Conservation (phyloP, 176 grass and related monocot species). For the Bothriochloa decipiens region DNA sequence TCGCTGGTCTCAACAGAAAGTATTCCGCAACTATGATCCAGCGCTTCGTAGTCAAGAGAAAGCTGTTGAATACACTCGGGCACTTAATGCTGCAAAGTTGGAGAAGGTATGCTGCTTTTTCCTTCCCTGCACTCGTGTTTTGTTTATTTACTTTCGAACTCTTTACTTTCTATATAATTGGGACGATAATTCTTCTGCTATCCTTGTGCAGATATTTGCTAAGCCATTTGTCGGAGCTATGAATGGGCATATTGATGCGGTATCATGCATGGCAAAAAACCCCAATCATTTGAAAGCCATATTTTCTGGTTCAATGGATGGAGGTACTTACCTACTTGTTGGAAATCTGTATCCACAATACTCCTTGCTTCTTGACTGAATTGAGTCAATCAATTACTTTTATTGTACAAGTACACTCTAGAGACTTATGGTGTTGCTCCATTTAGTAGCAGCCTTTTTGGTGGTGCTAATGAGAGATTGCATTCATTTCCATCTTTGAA, state of each 20-base stretch:
- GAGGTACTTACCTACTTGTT: constrained; percentile 61
- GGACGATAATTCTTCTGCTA: constrained; percentile 12
- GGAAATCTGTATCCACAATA: not conserved
- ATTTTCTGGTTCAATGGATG: constrained; percentile 97
- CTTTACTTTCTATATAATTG: not conserved
- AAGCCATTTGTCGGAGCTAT: constrained; percentile 95
- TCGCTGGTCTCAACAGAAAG: constrained; percentile 66
- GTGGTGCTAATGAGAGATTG: not conserved
- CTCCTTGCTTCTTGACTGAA: constrained; percentile 15
- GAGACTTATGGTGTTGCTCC: not conserved
- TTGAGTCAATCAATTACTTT: not conserved
- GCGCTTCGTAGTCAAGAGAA: constrained; percentile 82
- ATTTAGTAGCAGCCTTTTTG: not conserved
- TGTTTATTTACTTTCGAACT: too few species aligned
- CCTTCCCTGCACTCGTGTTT: constrained; percentile 3
- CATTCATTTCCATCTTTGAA: not conserved
- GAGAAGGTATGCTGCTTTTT: constrained; percentile 61
- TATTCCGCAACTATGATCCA: constrained; percentile 90
- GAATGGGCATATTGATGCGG: constrained; percentile 88
- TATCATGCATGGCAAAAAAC: constrained; percentile 89
- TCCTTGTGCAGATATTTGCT: constrained; percentile 84
- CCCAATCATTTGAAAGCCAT: constrained; percentile 88
- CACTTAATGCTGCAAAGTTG: constrained; percentile 91
- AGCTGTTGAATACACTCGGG: constrained; percentile 90
- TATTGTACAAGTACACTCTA: not conserved